A percentile compares a stretch with the other conserved stretches of the same genome.
These are phyloP conservation scores for Penicillium verrucosum DNA, from an alignment of 2,329 filamentous ascomycete genomes.

Conservation along the genomic window DNA sequence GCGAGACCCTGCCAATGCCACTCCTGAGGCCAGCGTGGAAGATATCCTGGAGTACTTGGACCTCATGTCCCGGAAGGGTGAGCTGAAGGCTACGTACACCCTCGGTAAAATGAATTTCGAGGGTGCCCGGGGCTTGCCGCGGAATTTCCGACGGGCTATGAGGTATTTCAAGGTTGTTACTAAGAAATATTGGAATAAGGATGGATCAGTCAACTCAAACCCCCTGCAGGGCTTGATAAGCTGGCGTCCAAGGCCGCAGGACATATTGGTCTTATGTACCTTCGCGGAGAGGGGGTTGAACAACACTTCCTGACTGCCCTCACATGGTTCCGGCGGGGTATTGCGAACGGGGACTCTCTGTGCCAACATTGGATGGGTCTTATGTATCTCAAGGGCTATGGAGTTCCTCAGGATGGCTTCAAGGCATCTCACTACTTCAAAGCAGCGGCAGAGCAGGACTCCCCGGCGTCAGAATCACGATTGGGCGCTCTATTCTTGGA, in stretches of 20 bases:
- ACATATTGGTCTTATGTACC: slow-evolving; percentile 82
- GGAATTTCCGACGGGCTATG: slow-evolving; percentile 70
- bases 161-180: slow-evolving; percentile 79
- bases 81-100: slow-evolving; percentile 81
- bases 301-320: slow-evolving; percentile 74
- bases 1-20: slow-evolving; percentile 68
- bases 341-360: slow-evolving; percentile 71
- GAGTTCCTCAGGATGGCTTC: slow-evolving; percentile 65
- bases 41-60: slow-evolving; percentile 94
- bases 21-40: slow-evolving; percentile 80
- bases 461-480: slow-evolving; percentile 74
- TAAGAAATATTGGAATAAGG: slow-evolving; percentile 75
- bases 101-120: slow-evolving; percentile 86
- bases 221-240: slow-evolving; percentile 70
- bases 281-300: slow-evolving; percentile 78
- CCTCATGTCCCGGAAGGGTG: slow-evolving; percentile 83
- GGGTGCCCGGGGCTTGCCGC: slow-evolving; percentile 70
- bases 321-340: slow-evolving; percentile 79
- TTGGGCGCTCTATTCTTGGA: slow-evolving; percentile 82
- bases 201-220: slow-evolving; percentile 70
- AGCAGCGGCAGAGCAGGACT: slow-evolving; percentile 76
- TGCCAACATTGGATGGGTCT: slow-evolving; percentile 81
- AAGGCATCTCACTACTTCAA: slow-evolving; percentile 74
- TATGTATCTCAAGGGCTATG: slow-evolving; percentile 77
- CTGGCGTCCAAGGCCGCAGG: slow-evolving; percentile 79